Conservation (phyloP, 2,329 filamentous ascomycete species). For the Periconia macrospinosa region DNA sequence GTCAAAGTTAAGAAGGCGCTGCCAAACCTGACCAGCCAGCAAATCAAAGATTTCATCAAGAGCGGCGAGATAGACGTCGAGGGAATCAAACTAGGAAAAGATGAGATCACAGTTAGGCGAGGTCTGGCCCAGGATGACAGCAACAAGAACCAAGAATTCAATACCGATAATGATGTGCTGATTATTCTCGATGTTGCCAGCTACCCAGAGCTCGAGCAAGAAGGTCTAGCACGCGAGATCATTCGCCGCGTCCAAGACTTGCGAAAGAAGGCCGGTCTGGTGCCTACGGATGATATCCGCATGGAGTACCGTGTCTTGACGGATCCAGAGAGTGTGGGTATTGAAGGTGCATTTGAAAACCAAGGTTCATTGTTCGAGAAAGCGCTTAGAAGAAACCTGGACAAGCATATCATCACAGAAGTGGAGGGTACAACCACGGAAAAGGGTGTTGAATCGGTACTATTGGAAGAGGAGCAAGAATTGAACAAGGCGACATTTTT, state of each 20-base stretch:
- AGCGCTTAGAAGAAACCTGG: conserved; percentile 74
- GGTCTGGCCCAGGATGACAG: conserved; percentile 73
- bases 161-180: conserved; percentile 86
- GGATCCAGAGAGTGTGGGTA: conserved; percentile 75
- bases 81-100: conserved; percentile 78
- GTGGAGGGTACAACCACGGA: conserved; percentile 61
- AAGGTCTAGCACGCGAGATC: conserved; percentile 88
- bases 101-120: conserved; percentile 81
- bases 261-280: conserved; percentile 88
- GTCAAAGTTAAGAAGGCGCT: conserved; percentile 89
- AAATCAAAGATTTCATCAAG: conserved; percentile 77
- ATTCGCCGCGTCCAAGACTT: conserved; percentile 90
- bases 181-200: conserved; percentile 83
- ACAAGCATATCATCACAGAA: conserved; percentile 65
- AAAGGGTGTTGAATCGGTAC: conserved; percentile 59
- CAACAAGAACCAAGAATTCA: conserved; percentile 77
- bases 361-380: conserved; percentile 74
- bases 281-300: conserved; percentile 89
- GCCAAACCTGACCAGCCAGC: conserved; percentile 73
- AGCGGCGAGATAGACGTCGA: conserved; percentile 78
- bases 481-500: conserved; percentile 80
- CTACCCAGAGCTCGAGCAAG: conserved; percentile 82
- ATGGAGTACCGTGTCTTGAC: conserved; percentile 87
- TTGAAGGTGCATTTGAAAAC: conserved; percentile 69
- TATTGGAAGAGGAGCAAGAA: conserved; percentile 82